A percentile compares a stretch with the other conserved stretches of the same genome.
These are phyloP conservation scores for Syzygium malaccense DNA, from an alignment of 441 rosid species.

Conservation along the genomic window DNA sequence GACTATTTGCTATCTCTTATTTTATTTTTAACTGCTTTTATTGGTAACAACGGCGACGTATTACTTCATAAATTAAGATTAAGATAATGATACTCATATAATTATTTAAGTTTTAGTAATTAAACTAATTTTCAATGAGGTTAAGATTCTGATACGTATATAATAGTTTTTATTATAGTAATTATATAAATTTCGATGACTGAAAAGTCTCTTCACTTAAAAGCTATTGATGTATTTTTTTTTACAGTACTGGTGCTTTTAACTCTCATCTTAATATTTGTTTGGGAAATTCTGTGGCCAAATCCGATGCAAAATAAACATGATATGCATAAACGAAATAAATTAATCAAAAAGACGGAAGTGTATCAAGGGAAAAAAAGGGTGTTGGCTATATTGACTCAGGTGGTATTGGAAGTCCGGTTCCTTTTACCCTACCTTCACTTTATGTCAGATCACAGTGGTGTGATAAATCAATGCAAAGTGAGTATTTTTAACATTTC, in stretches of 20 bases:
- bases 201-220: neutral
- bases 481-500: too few species aligned
- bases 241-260: neutral
- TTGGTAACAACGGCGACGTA: too few species aligned
- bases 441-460: too few species aligned
- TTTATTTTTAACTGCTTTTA: too few species aligned
- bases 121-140: neutral
- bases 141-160: neutral
- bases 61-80: too few species aligned
- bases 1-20: too few species aligned
- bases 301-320: neutral
- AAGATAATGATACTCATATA: neutral
- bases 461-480: too few species aligned
- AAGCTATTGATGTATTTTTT: accelerated
- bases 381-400: too few species aligned
- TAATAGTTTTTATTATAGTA: neutral
- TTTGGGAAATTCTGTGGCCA: neutral
- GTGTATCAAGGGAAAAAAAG: neutral
- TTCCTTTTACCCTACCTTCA: too few species aligned
- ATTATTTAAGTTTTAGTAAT: neutral
- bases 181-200: neutral
- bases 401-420: too few species aligned
- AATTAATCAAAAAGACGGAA: neutral
- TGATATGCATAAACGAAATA: neutral
- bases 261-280: neutral